Base-by-base conservation (phyloP, 2,329 filamentous ascomycete genomes). In the Xylariaceae sp. region DNA sequence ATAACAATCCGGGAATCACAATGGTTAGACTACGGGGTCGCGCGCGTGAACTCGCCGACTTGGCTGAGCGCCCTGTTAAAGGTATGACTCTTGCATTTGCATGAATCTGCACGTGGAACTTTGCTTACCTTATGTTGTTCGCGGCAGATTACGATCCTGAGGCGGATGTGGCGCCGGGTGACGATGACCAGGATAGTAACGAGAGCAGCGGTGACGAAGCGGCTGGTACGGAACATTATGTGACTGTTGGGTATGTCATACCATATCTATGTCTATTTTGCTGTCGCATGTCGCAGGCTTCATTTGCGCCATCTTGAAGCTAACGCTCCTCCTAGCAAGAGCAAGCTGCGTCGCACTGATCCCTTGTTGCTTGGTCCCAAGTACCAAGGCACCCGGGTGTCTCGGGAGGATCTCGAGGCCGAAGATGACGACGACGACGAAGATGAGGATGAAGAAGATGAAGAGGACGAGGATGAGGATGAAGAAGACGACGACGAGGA, bases 191-290 rank as follows among this genome's bases (percentile, higher is more conserved):
- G 51, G 78, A 77, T 49, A 79, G 73, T 11, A 81, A 78, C 54
- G 83, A 80, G 50, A 80, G 74, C 35, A 80, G 76, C 64, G 77
- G 76, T 4, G 76, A 81, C 34, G 79, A 80, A 52, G 75, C 82
- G 61, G 80, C 80, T 9, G 91, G 88, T 17, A 88, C 92, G 37
- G 93, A 96, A 68, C 93, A 97, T 72, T 97, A 97, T 71, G 82
- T 89, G 4, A 6, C 59, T n/a, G 58, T 64, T 2, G 56, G 55
- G 64, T 66, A 59, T 35, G 78, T 30, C 5, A 1, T 30, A 2
- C 23, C 4, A 5, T 4, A 5, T 30, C 4, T 30, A 5, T 4
- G 23, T 30, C 55, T 47, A 52, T 9, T 45, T 55, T 30, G 57
- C 64, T n/a, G 30, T 49, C 49, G 9, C 30, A 53, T 18, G 55